Conservation (phyloP, 164 flowering plant genomes). For the Stephania japonica region DNA sequence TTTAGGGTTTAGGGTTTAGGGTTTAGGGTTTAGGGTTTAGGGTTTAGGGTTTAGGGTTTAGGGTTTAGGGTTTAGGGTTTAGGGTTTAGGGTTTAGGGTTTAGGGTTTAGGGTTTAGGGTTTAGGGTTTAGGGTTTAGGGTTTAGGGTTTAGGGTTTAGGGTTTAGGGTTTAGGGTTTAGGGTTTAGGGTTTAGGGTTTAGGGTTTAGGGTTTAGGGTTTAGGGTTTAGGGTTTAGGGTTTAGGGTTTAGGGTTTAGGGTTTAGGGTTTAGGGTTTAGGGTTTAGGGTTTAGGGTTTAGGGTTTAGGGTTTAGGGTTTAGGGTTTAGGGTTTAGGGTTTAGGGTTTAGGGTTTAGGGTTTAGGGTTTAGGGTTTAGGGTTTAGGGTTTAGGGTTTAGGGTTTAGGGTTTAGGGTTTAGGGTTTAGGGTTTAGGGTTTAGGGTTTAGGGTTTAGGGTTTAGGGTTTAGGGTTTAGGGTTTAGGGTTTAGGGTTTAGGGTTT, state of each 20-base stretch:
- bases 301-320: slow-evolving; percentile 7
- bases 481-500: slow-evolving; percentile 17
- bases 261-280: slow-evolving; percentile 15
- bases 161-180: slow-evolving; percentile 11
- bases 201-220: background rate
- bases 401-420: slow-evolving; percentile 16
- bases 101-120: background rate
- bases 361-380: slow-evolving; percentile 13
- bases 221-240: background rate
- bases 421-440: slow-evolving; percentile 4
- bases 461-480: slow-evolving; percentile 13
- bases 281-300: slow-evolving; percentile 15
- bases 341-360: slow-evolving; percentile 11
- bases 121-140: background rate
- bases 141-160: background rate
- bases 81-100: background rate
- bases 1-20: background rate
- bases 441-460: slow-evolving; percentile 5
- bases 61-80: slow-evolving; percentile 1
- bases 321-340: slow-evolving; percentile 13
- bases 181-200: slow-evolving; percentile 11
- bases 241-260: slow-evolving; percentile 18
- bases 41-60: background rate
- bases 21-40: slow-evolving; percentile 1
- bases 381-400: slow-evolving; percentile 15